Evolutionary conservation across 768 basidiomycete species (phyloP).

Genomic region (Pisolithus orientalis): DNA sequence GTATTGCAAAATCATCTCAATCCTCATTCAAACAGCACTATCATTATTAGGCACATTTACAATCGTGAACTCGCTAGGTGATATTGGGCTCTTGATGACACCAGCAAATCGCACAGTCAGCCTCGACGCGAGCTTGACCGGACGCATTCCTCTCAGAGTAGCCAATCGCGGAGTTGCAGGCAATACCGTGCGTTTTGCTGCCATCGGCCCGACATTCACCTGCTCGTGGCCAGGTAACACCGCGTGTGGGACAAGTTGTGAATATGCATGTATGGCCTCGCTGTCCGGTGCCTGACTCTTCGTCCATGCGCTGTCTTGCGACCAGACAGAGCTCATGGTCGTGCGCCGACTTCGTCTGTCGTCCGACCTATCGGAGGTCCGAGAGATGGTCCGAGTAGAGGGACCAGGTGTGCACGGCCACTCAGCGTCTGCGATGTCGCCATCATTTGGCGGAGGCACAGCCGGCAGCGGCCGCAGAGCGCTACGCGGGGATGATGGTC

Average conservation of each 20-base stretch:
- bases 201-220: not conserved
- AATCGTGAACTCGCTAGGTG: not conserved
- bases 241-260: not conserved
- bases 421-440: not conserved
- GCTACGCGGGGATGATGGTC: not conserved
- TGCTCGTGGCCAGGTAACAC: not conserved
- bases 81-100: not conserved
- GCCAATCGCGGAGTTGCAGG: not conserved
- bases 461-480: conserved; percentile 7
- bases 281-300: conserved; percentile 17
- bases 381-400: not conserved
- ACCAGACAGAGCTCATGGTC: conserved; percentile 20
- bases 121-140: conserved; percentile 1
- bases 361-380: not conserved
- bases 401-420: not conserved
- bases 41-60: not conserved
- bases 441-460: not conserved
- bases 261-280: conserved; percentile 2
- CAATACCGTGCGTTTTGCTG: not conserved
- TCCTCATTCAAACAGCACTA: conserved; percentile 4
- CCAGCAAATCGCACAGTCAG: conserved; percentile 2
- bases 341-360: conserved; percentile 5
- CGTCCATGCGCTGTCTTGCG: conserved; percentile 38
- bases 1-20: not conserved
- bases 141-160: conserved; percentile 1